Evolutionary conservation across 225 moss, liverwort and hornwort genomes (phyloP).

Genomic region (Neckera pumila): DNA sequence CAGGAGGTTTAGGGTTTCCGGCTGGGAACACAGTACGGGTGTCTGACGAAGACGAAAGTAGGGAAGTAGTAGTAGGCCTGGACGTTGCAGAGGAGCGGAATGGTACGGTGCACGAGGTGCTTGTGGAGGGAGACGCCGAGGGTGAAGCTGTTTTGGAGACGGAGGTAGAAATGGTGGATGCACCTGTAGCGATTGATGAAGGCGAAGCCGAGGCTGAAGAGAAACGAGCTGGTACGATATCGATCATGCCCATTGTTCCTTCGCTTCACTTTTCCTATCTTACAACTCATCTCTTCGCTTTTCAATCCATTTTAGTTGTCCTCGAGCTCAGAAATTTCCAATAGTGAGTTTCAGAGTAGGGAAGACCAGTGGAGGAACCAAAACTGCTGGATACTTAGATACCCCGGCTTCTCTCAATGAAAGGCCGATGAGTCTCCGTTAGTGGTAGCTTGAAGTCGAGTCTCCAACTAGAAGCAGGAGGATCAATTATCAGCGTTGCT

Average conservation of each 20-base stretch:
- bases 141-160: not conserved
- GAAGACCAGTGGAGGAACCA: not conserved
- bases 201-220: slow-evolving; percentile 15
- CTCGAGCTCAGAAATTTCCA: not conserved
- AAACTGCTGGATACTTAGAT: not conserved
- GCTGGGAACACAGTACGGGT: not conserved
- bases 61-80: slow-evolving; percentile 5
- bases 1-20: slow-evolving; percentile 34
- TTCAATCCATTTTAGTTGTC: not conserved
- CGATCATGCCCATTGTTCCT: not conserved
- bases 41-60: slow-evolving; percentile 12
- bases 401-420: not conserved
- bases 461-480: not conserved
- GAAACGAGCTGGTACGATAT: slow-evolving; percentile 19
- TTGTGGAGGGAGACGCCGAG: slow-evolving; percentile 3
- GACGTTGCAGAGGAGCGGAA: slow-evolving; percentile 15
- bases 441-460: not conserved
- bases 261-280: not conserved
- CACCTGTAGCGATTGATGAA: slow-evolving; percentile 8
- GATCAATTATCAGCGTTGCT: not conserved
- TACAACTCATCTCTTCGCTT: not conserved
- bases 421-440: not conserved
- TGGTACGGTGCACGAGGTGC: slow-evolving; percentile 1
- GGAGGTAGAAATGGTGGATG: slow-evolving; percentile 25
- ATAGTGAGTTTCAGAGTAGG: not conserved